These are phyloP conservation scores for Aspergillus glaucus DNA, from an alignment of 2,329 filamentous ascomycete species.

Conservation along the genomic window DNA sequence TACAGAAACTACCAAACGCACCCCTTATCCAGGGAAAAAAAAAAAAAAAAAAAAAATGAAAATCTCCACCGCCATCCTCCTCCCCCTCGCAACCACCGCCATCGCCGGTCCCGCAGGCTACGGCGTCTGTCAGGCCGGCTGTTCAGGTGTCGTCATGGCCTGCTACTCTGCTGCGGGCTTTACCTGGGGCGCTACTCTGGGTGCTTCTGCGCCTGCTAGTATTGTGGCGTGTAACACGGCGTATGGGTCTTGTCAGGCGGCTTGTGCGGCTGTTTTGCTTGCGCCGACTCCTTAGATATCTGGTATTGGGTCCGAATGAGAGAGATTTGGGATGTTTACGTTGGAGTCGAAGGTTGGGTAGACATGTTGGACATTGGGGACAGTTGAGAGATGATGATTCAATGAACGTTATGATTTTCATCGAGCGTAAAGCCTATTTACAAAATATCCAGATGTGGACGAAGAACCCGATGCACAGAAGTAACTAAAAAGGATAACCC, in stretches of 20 bases:
- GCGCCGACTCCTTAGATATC: constrained; percentile 26
- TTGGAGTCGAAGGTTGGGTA: not conserved
- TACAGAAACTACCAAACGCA: no score
- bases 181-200: constrained; percentile 37
- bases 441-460: no score
- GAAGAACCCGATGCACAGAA: no score
- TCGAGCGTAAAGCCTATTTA: no score
- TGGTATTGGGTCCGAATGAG: not conserved
- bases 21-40: no score
- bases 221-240: constrained; percentile 42
- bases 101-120: constrained; percentile 25
- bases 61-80: no score
- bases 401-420: no score
- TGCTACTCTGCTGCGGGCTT: constrained; percentile 43
- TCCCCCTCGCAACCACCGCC: not conserved
- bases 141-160: constrained; percentile 38
- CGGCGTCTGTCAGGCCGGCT: constrained; percentile 45
- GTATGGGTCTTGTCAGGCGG: constrained; percentile 42
- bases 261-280: constrained; percentile 35
- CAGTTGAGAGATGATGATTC: not conserved
- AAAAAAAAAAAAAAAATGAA: no score
- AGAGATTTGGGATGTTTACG: no score
- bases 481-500: constrained; percentile 52
- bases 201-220: constrained; percentile 33
- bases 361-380: no score